phyloP scores from a whole-genome alignment of 495 filamentous ascomycete species.

The Neurospora sp. region DNA sequence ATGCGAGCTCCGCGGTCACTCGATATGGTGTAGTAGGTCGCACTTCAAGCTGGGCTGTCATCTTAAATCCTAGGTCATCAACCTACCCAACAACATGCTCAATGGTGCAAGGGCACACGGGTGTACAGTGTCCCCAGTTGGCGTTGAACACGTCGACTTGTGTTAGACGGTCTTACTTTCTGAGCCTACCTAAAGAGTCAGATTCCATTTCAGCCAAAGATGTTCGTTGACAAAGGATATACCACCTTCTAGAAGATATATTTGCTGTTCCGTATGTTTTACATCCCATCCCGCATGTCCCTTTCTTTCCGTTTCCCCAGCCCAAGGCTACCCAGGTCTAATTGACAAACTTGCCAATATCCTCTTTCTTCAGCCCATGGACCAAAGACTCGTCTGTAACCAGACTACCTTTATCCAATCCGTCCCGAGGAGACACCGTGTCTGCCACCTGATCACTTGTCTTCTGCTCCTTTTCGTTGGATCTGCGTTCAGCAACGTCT shows the following conservation, averaged over 20 bases:
- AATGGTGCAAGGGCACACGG: not conserved
- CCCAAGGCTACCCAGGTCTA: not conserved
- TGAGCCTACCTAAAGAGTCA: not conserved
- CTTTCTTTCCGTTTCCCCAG: not conserved
- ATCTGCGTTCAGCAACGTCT: not conserved
- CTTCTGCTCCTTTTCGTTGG: not conserved
- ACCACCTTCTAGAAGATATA: not conserved
- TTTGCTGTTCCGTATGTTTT: not conserved
- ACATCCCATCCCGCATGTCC: not conserved
- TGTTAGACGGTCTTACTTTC: not conserved
- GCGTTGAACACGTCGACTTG: not conserved
- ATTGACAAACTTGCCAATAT: not conserved
- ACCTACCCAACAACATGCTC: not conserved
- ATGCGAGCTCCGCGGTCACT: not conserved
- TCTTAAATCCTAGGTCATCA: not conserved
- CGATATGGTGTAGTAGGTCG: not conserved
- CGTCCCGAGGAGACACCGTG: not conserved
- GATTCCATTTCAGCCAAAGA: not conserved
- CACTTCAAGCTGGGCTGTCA: not conserved
- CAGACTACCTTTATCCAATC: not conserved
- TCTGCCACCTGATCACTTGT: not conserved
- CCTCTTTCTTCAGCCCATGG: not conserved
- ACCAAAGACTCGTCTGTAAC: not conserved
- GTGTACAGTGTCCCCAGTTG: not conserved
- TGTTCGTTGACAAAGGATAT: not conserved